Base-by-base conservation (phyloP, 345 rosid species). In the Odontarrhena argentea region DNA sequence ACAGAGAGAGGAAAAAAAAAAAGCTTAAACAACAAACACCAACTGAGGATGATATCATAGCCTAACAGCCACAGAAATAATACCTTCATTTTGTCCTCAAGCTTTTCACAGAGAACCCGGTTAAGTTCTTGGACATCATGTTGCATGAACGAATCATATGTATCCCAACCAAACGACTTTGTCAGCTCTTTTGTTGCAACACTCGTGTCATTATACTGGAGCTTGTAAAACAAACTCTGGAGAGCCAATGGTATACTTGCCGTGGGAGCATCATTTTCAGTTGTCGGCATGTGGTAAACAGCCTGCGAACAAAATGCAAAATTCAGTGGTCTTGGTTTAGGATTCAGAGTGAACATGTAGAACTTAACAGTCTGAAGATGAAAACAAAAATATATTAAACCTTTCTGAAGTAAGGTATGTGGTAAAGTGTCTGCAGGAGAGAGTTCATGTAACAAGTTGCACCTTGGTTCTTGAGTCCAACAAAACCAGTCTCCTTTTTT, bases 361-460 rank as follows among this genome's bases (percentile, higher is more conserved):
- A 18, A 46, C 41, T 60, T 67, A 30, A 8, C 42, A 67, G 69
- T 15, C 60, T 50, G 50, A 40, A 48, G 35, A 3, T 18, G 22
- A 41, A 55, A 38, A 61, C 30, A 66, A 48, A 60, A 44, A 14
- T 15, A 34, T 24, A 37, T 52, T 77, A 25, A 46, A 90, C 98
- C 97, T 90, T 93, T 76, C 98, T 85, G 80, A 93, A 93, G 84
- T 93, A 93, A 34, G 97, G 97, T 72, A 90, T 86, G 63, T 90
- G 97, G 73, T 84, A 93, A 7, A 90, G 78, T n/a, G 96, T 88
- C 62, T 93, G 98, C 7, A 93, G 80, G 60, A 93, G 86, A 78
- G 98, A 90, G 74, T 93, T 93, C 98, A 93, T 93, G 78, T 93
- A 93, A 80, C 98, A 93, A 24, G 98, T 90, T n/a, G 98, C 97